Base-by-base conservation (phyloP, 345 rosid genomes). In the Populus alba region DNA sequence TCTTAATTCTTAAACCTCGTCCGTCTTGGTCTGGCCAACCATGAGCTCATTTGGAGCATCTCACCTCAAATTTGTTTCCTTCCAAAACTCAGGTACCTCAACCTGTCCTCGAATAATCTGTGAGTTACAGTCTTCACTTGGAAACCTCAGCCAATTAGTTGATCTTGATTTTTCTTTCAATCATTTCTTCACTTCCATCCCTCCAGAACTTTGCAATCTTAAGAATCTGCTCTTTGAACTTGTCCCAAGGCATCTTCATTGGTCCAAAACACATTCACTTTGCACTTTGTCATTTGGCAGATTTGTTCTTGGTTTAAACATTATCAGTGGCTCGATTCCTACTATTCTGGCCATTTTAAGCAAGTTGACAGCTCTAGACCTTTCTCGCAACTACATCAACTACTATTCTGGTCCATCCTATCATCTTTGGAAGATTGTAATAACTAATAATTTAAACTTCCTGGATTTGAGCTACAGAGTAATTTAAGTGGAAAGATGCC, bases 1-100 rank as follows among this genome's bases (percentile, higher is more conserved):
- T 77, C 82, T 47, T 78, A 59, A 25, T 45, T 84, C 15, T 69
- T 25, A 0, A 31, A 84, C 78, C 75, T 84, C 4, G 25, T 13
- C 22, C 2, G 0, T 8, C 37, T 80, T 1, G 22, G n/a, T 12
- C 72, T 80, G 6, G 1, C 2, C 0, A 1, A 2, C 7, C 61
- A 68, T 15, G 23, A 18, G 2, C 68, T 78, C 3, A 0, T 2
- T 0, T 37, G 82, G 13, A 38, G 43, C n/a, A 80, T 82, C 29
- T 66, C 72, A 10, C 29, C 31, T 10, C 65, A 80, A 35, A 59
- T 81, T 10, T 75, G 74, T 22, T 33, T 47, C 18, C 70, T 83
- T 31, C 5, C 74, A 0, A 83, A 76, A 4, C 77, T 83, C 39
- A 5, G 22, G 11, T 0, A 16, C 25, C 83, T 83, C 4, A 0